Evolutionary conservation across 306 rosid species (phyloP).

Genomic region (Pyrus betulifolia): DNA sequence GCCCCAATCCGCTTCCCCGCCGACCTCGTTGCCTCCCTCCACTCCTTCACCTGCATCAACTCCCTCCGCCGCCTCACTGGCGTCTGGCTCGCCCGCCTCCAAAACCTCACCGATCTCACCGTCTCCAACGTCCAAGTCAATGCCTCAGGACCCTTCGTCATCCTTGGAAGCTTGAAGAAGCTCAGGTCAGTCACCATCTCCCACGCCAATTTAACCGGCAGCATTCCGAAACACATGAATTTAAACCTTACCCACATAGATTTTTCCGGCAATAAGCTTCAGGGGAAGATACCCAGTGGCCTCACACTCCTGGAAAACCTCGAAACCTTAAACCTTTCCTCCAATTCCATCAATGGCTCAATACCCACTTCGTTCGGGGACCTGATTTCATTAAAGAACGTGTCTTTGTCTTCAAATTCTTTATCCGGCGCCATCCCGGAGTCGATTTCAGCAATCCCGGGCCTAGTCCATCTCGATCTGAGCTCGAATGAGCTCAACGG

Average conservation of each 20-base stretch:
- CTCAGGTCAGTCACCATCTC: conserved; percentile 63
- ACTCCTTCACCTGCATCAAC: conserved; percentile 54
- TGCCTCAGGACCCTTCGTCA: conserved; percentile 70
- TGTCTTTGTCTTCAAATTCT: conserved; percentile 67
- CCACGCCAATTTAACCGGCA: conserved; percentile 67
- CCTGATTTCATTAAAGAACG: conserved; percentile 46
- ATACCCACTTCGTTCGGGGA: conserved; percentile 69
- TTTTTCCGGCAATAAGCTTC: conserved; percentile 59
- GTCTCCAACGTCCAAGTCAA: conserved; percentile 42
- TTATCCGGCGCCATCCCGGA: conserved; percentile 72
- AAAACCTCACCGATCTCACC: conserved; percentile 71
- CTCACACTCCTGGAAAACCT: conserved; percentile 57
- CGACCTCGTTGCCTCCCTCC: conserved; percentile 63
- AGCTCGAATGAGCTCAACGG: conserved; percentile 87
- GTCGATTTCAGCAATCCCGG: conserved; percentile 60
- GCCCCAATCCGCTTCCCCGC: conserved; percentile 76
- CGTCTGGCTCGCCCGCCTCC: conserved; percentile 72
- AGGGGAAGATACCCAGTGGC: conserved; percentile 57
- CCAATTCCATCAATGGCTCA: conserved; percentile 51
- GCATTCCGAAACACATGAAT: conserved; percentile 48
- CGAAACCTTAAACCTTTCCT: conserved; percentile 52
- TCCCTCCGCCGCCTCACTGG: conserved; percentile 66
- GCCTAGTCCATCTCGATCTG: conserved; percentile 71
- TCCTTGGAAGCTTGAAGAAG: conserved; percentile 61
- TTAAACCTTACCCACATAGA: conserved; percentile 68